Evolutionary conservation across 495 filamentous ascomycete species (phyloP).

Genomic region (Penicillium psychrofluorescens): DNA sequence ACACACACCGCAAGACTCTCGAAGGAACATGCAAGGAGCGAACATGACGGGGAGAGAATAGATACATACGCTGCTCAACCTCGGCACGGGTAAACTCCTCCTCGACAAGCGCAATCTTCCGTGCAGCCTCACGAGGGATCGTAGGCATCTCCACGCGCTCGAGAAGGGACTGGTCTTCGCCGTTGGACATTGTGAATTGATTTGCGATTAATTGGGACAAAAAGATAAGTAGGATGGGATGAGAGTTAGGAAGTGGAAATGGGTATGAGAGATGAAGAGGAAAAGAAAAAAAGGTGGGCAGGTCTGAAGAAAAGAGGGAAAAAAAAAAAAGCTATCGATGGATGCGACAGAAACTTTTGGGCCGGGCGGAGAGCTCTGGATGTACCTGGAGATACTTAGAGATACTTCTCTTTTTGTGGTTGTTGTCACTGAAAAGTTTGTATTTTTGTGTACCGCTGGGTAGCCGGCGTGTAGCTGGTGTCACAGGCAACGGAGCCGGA

Average conservation of each 20-base stretch:
- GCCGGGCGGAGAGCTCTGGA: background rate
- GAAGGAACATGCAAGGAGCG: no score
- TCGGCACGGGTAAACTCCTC: slow-evolving; percentile 31
- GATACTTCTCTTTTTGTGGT: background rate
- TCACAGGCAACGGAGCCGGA: slow-evolving; percentile 5
- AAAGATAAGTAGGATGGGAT: background rate
- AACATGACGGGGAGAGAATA: background rate
- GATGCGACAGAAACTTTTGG: background rate
- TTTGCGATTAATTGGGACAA: background rate
- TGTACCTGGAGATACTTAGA: slow-evolving; percentile 1
- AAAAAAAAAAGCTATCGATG: slow-evolving; percentile 13
- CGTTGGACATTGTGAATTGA: slow-evolving; percentile 19
- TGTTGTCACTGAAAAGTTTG: no score
- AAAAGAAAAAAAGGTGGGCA: slow-evolving; percentile 6
- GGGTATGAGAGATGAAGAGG: slow-evolving; percentile 1
- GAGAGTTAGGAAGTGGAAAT: slow-evolving; percentile 1
- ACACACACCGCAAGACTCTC: no score
- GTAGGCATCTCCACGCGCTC: slow-evolving; percentile 28
- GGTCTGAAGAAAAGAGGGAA: background rate
- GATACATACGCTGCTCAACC: slow-evolving; percentile 34
- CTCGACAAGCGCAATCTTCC: slow-evolving; percentile 28
- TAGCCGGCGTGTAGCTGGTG: background rate
- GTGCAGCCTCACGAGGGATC: slow-evolving; percentile 22
- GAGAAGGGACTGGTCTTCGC: slow-evolving; percentile 17
- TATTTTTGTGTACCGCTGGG: no score